Conservation (phyloP, 768 basidiomycete genomes). For the Botryobasidium botryosum region DNA sequence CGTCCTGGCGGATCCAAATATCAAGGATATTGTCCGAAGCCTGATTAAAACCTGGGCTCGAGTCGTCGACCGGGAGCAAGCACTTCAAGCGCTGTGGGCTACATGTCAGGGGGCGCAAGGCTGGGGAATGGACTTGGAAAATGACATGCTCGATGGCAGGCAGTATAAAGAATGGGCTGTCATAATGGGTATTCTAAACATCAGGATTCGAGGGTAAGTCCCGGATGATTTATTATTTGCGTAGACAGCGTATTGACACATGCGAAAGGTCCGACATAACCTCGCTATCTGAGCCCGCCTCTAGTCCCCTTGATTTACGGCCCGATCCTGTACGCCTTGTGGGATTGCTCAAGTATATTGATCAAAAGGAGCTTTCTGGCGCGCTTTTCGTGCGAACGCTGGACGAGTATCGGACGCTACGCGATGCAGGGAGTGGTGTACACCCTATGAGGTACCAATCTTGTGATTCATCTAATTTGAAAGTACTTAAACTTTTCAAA, state of each 20-base stretch:
- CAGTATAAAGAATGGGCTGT: too few relatives aligned
- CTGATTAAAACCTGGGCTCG: slow-evolving; percentile 63
- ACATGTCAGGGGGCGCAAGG: slow-evolving; percentile 27
- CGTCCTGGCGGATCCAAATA: slow-evolving; percentile 45
- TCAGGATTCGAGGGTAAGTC: too few relatives aligned
- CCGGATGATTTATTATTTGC: slow-evolving; percentile 35
- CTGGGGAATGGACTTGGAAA: too few relatives aligned
- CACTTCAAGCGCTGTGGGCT: slow-evolving; percentile 37
- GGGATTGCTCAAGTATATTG: slow-evolving; percentile 41
- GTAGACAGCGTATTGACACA: slow-evolving; percentile 23
- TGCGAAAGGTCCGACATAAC: slow-evolving; percentile 28
- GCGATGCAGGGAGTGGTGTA: background rate
- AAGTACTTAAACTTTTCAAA: background rate
- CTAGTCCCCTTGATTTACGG: slow-evolving; percentile 45
- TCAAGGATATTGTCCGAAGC: slow-evolving; percentile 41
- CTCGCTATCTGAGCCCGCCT: too few relatives aligned
- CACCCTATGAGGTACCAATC: slow-evolving; percentile 34
- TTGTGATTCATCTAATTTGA: background rate
- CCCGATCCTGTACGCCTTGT: slow-evolving; percentile 65
- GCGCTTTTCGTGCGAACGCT: slow-evolving; percentile 59
- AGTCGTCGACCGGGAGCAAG: slow-evolving; percentile 36
- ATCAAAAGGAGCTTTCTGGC: slow-evolving; percentile 52
- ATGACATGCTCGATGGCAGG: too few relatives aligned
- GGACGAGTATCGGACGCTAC: slow-evolving; percentile 33
- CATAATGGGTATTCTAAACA: too few relatives aligned